Conservation (phyloP, 2,329 filamentous ascomycete genomes). For the Clonostachys chloroleuca region DNA sequence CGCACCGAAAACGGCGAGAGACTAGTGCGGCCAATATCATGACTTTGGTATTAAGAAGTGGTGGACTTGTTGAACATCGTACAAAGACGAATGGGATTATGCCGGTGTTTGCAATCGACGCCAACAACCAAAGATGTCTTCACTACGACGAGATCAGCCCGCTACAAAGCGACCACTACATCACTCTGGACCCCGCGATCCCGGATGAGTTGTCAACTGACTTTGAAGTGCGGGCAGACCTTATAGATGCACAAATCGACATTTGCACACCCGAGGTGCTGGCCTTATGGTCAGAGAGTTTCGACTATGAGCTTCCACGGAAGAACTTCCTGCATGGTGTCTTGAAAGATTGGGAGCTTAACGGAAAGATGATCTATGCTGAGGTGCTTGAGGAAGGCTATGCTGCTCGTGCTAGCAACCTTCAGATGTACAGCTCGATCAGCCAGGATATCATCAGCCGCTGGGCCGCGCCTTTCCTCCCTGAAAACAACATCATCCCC, state of each 20-base stretch:
- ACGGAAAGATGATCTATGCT: constrained; percentile 93
- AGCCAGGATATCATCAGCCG: constrained; percentile 80
- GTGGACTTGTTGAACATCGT: constrained; percentile 63
- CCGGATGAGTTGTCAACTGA: constrained; percentile 65
- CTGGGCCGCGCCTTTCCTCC: constrained; percentile 86
- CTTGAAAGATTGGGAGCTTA: constrained; percentile 93
- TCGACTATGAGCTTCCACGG: constrained; percentile 88
- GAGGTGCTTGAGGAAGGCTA: constrained; percentile 82
- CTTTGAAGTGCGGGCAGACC: constrained; percentile 78
- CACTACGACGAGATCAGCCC: constrained; percentile 92
- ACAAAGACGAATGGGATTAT: constrained; percentile 73
- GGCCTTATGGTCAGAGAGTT: constrained; percentile 94
- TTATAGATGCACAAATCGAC: constrained; percentile 93
- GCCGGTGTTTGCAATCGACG: constrained; percentile 84
- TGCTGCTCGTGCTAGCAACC: constrained; percentile 77
- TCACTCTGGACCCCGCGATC: constrained; percentile 76
- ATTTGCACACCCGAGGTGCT: constrained; percentile 96
- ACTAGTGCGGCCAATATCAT: constrained; percentile 94
- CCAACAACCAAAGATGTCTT: constrained; percentile 73
- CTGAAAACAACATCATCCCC: constrained; percentile 79
- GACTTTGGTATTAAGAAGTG: constrained; percentile 87
- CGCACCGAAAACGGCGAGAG: constrained; percentile 75
- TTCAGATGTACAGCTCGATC: constrained; percentile 86
- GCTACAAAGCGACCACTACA: constrained; percentile 56
- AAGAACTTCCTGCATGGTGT: constrained; percentile 89